Base-by-base conservation (phyloP, 371 early-diverging fungal species). In the Apophysomyces elegans region DNA sequence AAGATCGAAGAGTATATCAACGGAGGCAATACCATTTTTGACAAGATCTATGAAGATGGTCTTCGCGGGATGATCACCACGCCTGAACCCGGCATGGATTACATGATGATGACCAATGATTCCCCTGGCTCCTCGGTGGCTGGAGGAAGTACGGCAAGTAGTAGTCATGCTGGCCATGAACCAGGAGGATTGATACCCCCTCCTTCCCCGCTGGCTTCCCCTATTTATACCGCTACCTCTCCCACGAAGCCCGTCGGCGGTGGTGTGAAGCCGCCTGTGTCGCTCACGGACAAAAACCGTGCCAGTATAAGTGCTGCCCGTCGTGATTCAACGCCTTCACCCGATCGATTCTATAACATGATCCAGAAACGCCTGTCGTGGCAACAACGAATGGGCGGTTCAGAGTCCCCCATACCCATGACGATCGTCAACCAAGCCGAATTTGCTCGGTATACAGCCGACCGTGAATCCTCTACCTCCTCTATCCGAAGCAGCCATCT, bases 41-140 rank as follows among this genome's bases (percentile, higher is more conserved):
- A 84, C 38, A 84, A 79, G 64, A 77, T 85, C 32, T 86, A 86
- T 39, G 83, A 84, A 61, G 79, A 86, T 56, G 86, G 82, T 37
- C 74, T 86, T n/a, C 77, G 81, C 36, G 79, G 81, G 7, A 45
- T 77, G 47, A 68, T 81, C 26, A 59, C 58, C n/a, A 62, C 69
- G 18, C 66, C 70, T 6, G 66, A 70, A 6, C 59, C 69, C 13
- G 63, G 64, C n/a, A 38, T 60, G 18, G 66, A 68, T n/a, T 63
- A 66, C 41, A 38, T 50, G 12, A 21, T 50, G 16, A 61, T 26
- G 32, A 3, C 32, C 32, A 26, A 35, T 8, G 58, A 63, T 59
- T 67, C 69, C 18, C 59, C 61, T 12, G 70, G 64, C 5, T 59
- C 67, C 4, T 62, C 74, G 4, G 46, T 67, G 18, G 58, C 56